phyloP scores from a whole-genome alignment of 129 eudicot genomes.

The Solidago caesia region DNA sequence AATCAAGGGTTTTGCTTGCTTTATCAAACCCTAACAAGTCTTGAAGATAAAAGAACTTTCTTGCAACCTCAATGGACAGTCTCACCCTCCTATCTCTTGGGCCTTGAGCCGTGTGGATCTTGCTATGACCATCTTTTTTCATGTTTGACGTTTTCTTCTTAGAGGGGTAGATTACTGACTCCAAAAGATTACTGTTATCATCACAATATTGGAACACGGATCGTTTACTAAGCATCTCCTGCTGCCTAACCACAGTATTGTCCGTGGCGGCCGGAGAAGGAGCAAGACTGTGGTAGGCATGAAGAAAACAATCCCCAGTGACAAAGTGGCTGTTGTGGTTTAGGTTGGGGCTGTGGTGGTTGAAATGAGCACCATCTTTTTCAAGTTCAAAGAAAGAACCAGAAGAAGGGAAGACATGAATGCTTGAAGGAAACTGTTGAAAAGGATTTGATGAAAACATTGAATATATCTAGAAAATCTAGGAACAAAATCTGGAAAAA shows the following conservation, averaged over 20 bases:
- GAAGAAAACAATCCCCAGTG: conserved; percentile 4
- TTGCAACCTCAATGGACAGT: conserved; percentile 61
- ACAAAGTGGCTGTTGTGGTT: conserved; percentile 13
- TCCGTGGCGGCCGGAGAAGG: neutral
- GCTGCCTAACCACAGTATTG: conserved; percentile 7
- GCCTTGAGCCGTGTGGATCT: conserved; percentile 62
- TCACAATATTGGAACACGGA: conserved; percentile 12
- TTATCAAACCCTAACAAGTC: conserved; percentile 67
- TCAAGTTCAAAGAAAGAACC: conserved; percentile 23
- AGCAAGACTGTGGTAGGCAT: neutral
- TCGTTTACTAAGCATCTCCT: neutral
- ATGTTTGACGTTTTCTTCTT: conserved; percentile 16
- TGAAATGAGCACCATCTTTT: conserved; percentile 20
- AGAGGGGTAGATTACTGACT: conserved; percentile 17
- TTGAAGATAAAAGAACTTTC: conserved; percentile 70
- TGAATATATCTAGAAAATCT: neutral
- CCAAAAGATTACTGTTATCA: conserved; percentile 15
- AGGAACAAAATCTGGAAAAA: conserved; percentile 12
- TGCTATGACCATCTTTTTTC: conserved; percentile 56
- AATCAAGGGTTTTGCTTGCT: conserved; percentile 81
- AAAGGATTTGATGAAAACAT: conserved; percentile 33
- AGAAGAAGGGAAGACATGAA: conserved; percentile 17
- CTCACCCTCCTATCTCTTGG: conserved; percentile 74
- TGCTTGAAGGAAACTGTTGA: conserved; percentile 21
- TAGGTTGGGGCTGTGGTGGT: neutral